phyloP scores from a whole-genome alignment of 2,329 filamentous ascomycete species.

The Aspergillus neotritici region DNA sequence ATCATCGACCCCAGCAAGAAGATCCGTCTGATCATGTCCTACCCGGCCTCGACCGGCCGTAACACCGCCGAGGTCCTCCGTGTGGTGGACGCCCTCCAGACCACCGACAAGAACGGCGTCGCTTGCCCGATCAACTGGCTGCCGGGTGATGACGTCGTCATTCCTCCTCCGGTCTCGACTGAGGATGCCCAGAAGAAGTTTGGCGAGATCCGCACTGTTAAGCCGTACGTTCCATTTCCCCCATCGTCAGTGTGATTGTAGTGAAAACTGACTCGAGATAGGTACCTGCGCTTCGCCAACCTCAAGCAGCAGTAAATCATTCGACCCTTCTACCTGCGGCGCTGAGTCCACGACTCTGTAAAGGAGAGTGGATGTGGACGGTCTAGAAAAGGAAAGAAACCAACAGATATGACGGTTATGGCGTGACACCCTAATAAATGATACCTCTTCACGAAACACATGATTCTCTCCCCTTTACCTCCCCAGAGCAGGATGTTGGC shows the following conservation, averaged over 20 bases:
- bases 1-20: conserved; percentile 93
- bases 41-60: conserved; percentile 84
- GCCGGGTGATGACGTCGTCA: conserved; percentile 85
- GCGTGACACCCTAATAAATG: conserved; percentile 6
- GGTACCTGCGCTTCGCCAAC: conserved; percentile 35
- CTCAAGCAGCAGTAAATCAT: conserved; percentile 29
- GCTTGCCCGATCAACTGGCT: conserved; percentile 90
- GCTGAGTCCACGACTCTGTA: no score
- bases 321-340: conserved; percentile 1
- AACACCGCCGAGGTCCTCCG: conserved; percentile 76
- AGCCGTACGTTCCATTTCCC: conserved; percentile 42
- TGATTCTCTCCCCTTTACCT: not conserved
- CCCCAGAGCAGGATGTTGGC: not conserved
- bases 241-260: not conserved
- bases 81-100: conserved; percentile 74
- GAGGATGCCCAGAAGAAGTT: conserved; percentile 85
- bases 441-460: conserved; percentile 10
- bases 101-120: conserved; percentile 81
- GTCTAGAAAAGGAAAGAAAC: conserved; percentile 4
- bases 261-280: conserved; percentile 14
- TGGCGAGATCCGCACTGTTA: conserved; percentile 61
- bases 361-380: conserved; percentile 1
- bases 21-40: conserved; percentile 87
- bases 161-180: conserved; percentile 75
- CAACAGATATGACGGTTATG: conserved; percentile 8